Base-by-base conservation (phyloP, 306 rosid species). In the Fragaria nilgerrensis region DNA sequence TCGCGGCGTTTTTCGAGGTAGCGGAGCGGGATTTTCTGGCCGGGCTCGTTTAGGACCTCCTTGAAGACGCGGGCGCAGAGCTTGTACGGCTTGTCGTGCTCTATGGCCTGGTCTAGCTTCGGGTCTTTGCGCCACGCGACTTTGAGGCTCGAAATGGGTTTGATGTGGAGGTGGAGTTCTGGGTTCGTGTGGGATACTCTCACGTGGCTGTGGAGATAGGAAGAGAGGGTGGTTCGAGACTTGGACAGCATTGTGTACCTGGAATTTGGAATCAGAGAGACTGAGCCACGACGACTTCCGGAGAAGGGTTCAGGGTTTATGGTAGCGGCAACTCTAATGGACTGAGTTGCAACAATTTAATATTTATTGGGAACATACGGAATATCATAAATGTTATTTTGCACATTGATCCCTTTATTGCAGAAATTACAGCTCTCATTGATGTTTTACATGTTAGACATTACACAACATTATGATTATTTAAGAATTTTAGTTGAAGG, bases 41-140 rank as follows among this genome's bases (percentile, higher is more conserved):
- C 88, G 3, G 92, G 90, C 58, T 90, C 92, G 72, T 83, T 90
- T 20, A 83, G 90, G 27, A 90, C 92, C 79, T 90, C 95, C 50
- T 69, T 86, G 22, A 90, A 87, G 72, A 88, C 92, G 37, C 92
- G 88, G 53, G 88, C 84, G 47, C 89, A 84, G 49, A 88, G 78
- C 73, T 79, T 90, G 80, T 45, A 91, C 32, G 86, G 86, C 61
- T 95, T 95, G 61, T 89, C 97, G 58, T 75, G 77, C 63, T 92
- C 90, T 43, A 92, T 90, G 55, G 98, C 92, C 65, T 59, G 85
- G 88, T 95, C 98, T 0, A 95, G 89, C 20, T 75, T 20, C 16
- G 1, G 79, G 85, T 95, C 99, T 70, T 92, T 92, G 43, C 96
- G 97, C 99, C 99, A 91, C 22, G 65, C 82, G 15, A 95, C 97